Evolutionary conservation across 192 early-diverging fungal genomes (phyloP), one percentile per base, ranked within the genome.

Genomic region (Dispira parvispora): DNA sequence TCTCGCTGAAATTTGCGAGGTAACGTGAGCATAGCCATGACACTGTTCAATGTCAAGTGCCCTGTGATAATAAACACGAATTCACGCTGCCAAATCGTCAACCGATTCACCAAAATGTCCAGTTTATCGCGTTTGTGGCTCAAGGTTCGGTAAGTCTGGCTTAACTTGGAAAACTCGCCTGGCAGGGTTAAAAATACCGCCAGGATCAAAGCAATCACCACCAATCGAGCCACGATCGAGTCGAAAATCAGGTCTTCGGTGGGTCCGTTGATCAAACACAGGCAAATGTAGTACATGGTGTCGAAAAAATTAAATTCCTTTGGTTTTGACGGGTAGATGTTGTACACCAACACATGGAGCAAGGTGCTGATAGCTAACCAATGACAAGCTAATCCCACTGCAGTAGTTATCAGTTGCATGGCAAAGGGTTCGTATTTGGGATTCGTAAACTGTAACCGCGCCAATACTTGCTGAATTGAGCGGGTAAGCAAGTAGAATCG

Each of bases 251-350:
- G 3, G 21, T 26, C 28, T 1, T 55, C 21, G 23, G 53, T 21
- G 12, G 53, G 53, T 8, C 53, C 53, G 53, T 55, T 55, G 28
- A 55, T 55, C 20, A 55, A 26, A 55, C 53, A 55, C 53, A 55
- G 21, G 2, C 21, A 13, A 21, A 25, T 26, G 53, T 21, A 55
- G 53, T 55, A 55, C 53, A 55, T 55, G 53, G 53, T 21, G 25
- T 55, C 53, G 53, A 13, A 13, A 23, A 55, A 55, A 25, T 26
- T 55, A 21, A 55, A 55, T 9, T 14, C 25, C 13, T 1, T 10
- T 28, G 16, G 20, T 21, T 55, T 21, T 3, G 18, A 21, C 25
- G 4, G 23, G n/a, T 20, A 20, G 28, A 55, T 26, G 21, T 23
- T 23, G 21, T 55, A 55, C 21, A 55, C 23, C 20, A 55, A 18